phyloP scores from a whole-genome alignment of 1,284 basidiomycete species.

The Wallemia hederae region DNA sequence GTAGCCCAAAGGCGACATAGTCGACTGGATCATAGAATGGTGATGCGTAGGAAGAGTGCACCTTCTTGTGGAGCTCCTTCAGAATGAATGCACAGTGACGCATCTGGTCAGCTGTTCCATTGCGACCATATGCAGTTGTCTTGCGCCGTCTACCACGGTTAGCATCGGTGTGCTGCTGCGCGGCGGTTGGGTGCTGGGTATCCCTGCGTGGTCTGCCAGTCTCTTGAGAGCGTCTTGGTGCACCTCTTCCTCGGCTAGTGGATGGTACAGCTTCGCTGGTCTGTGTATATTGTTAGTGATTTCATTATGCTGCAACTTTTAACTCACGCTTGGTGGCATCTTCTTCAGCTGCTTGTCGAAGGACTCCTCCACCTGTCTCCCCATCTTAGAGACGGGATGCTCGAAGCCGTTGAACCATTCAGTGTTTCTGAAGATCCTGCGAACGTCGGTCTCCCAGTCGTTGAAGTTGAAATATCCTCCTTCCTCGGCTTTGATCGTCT shows the following conservation, averaged over 20 bases:
- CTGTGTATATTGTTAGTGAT: slow-evolving; percentile 8
- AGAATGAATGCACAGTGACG: slow-evolving; percentile 51
- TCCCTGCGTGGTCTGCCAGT: slow-evolving; percentile 23
- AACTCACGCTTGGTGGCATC: slow-evolving; percentile 29
- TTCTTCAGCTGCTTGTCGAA: slow-evolving; percentile 73
- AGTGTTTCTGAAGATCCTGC: slow-evolving; percentile 66
- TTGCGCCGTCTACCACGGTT: neutral
- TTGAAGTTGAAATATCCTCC: slow-evolving; percentile 43
- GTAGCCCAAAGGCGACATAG: slow-evolving; percentile 46
- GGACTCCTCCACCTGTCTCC: slow-evolving; percentile 46
- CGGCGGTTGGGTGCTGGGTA: neutral
- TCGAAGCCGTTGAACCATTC: slow-evolving; percentile 75
- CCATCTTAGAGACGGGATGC: slow-evolving; percentile 48
- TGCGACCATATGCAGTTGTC: slow-evolving; percentile 8
- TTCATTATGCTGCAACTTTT: slow-evolving; percentile 6
- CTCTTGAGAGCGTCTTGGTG: slow-evolving; percentile 38
- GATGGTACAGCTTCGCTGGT: slow-evolving; percentile 8
- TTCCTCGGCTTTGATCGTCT: slow-evolving; percentile 20
- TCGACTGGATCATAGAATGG: slow-evolving; percentile 87
- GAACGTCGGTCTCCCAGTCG: slow-evolving; percentile 53
- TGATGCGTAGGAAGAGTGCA: slow-evolving; percentile 37
- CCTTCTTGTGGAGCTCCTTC: slow-evolving; percentile 47
- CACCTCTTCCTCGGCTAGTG: slow-evolving; percentile 27
- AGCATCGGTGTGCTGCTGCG: neutral
- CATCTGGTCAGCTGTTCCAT: slow-evolving; percentile 52